These are phyloP conservation scores for Phymatotrichopsis omnivora DNA, from an alignment of 2,329 filamentous ascomycete species.

Conservation along the genomic window DNA sequence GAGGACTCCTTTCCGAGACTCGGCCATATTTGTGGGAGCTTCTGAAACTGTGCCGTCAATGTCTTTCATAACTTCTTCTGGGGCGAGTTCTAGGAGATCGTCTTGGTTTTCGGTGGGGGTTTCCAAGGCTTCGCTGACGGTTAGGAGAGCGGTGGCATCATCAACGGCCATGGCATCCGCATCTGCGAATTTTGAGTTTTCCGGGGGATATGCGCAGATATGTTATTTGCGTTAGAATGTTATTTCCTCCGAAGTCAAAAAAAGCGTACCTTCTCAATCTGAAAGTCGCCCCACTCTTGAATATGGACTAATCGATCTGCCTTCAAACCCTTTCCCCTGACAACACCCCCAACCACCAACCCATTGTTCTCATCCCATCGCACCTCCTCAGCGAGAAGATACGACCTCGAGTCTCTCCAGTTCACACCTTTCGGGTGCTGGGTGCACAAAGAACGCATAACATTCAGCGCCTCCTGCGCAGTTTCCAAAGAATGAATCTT, in stretches of 20 bases:
- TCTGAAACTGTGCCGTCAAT: slow-evolving; percentile 46
- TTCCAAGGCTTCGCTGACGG: slow-evolving; percentile 55
- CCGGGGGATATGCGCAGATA: slow-evolving; percentile 19
- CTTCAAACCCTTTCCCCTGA: slow-evolving; percentile 78
- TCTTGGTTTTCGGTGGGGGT: slow-evolving; percentile 69
- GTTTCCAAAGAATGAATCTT: slow-evolving; percentile 84
- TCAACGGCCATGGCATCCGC: slow-evolving; percentile 51
- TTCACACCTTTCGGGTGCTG: slow-evolving; percentile 86
- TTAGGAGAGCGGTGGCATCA: slow-evolving; percentile 48
- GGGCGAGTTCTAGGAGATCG: slow-evolving; percentile 70
- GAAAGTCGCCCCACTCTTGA: slow-evolving; percentile 87
- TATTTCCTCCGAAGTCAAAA: slow-evolving; percentile 56
- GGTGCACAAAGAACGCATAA: slow-evolving; percentile 83
- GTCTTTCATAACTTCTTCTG: slow-evolving; percentile 83
- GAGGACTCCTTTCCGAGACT: slow-evolving; percentile 62
- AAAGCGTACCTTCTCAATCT: slow-evolving; percentile 72
- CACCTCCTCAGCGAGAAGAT: slow-evolving; percentile 83
- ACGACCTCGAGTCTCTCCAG: slow-evolving; percentile 91
- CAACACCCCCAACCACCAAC: slow-evolving; percentile 69
- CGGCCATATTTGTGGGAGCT: slow-evolving; percentile 42
- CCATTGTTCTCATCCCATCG: slow-evolving; percentile 57
- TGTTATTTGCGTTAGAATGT: slow-evolving; percentile 22
- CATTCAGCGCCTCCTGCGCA: slow-evolving; percentile 79
- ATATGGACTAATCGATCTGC: slow-evolving; percentile 83
- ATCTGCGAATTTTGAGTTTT: slow-evolving; percentile 31